Percentiles rank a stretch among this genome's conserved stretches.
Conservation (phyloP, 2,329 filamentous ascomycete species). For the Endocalyx cinctus region DNA sequence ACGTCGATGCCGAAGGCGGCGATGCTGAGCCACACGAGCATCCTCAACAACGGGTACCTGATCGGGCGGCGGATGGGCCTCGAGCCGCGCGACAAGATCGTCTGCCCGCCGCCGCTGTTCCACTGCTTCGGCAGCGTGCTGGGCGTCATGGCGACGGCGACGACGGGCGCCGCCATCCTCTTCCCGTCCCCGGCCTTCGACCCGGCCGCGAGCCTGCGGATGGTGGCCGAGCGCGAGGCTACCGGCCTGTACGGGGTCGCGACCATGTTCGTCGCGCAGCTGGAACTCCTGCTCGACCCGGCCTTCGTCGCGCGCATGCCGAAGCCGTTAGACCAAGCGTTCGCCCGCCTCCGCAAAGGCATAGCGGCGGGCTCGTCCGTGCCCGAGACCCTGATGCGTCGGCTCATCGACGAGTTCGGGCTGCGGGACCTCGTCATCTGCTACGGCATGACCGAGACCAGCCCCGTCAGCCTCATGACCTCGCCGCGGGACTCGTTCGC, state of each 20-base stretch:
- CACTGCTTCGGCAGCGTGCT: constrained; percentile 88
- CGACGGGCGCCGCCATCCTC: constrained; percentile 71
- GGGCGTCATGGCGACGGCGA: constrained; percentile 94
- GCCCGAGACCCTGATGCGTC: constrained; percentile 74
- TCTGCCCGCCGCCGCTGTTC: constrained; percentile 82
- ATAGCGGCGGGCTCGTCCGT: constrained; percentile 88
- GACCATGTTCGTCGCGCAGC: constrained; percentile 88
- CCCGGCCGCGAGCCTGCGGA: constrained; percentile 62
- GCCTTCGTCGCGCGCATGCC: constrained; percentile 20
- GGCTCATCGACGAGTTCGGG: constrained; percentile 68
- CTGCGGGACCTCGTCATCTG: constrained; percentile 83
- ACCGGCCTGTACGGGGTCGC: constrained; percentile 80
- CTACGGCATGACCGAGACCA: constrained; percentile 95
- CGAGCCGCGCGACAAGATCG: constrained; percentile 66
- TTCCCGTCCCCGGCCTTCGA: constrained; percentile 88
- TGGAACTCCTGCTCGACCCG: constrained; percentile 65
- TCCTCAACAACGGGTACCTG: constrained; percentile 85
- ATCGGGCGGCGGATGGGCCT: constrained; percentile 85
- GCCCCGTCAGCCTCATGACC: constrained; percentile 77
- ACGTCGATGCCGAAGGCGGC: constrained; percentile 89
- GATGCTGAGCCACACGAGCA: constrained; percentile 77
- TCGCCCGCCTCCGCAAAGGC: constrained; percentile 65
- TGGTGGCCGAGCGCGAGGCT: constrained; percentile 48
- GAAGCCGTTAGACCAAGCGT: constrained; percentile 19
- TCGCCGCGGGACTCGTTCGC: constrained; percentile 67